Evolutionary conservation across 2,329 filamentous ascomycete species (phyloP).

Genomic region (Pseudodiploospora longispora): DNA sequence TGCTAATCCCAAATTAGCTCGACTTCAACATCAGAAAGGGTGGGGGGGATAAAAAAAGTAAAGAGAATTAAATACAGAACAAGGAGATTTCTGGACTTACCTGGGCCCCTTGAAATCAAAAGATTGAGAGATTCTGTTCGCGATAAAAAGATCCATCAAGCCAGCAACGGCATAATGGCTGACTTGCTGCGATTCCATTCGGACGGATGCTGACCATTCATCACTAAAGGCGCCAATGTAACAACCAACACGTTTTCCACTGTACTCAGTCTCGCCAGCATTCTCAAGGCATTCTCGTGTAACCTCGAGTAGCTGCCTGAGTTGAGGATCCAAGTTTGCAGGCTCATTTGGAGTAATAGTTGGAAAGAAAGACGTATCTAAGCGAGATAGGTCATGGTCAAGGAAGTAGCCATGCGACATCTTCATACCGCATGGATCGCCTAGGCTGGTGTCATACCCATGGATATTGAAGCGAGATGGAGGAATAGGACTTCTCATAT

Average conservation of each 20-base stretch:
- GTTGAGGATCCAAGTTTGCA: neutral
- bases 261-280: neutral
- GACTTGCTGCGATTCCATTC: neutral
- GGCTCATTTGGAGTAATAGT: neutral
- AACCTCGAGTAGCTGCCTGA: neutral
- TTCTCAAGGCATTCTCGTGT: neutral
- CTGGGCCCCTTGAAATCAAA: neutral
- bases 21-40: neutral
- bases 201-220: neutral
- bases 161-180: neutral
- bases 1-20: neutral
- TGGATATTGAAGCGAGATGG: neutral
- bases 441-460: neutral
- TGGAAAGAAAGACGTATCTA: neutral
- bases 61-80: too few relatives aligned
- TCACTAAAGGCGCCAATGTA: neutral
- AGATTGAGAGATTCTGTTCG: constrained; percentile 8
- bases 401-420: neutral
- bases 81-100: too few relatives aligned
- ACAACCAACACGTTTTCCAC: neutral
- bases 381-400: neutral
- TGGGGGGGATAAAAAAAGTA: too few relatives aligned
- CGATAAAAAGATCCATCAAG: neutral
- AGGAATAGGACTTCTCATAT: neutral
- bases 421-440: neutral